A percentile compares a stretch with the other conserved stretches of the same genome.
phyloP scores from a whole-genome alignment of 2,329 filamentous ascomycete species.

The Colletotrichum zoysiae region DNA sequence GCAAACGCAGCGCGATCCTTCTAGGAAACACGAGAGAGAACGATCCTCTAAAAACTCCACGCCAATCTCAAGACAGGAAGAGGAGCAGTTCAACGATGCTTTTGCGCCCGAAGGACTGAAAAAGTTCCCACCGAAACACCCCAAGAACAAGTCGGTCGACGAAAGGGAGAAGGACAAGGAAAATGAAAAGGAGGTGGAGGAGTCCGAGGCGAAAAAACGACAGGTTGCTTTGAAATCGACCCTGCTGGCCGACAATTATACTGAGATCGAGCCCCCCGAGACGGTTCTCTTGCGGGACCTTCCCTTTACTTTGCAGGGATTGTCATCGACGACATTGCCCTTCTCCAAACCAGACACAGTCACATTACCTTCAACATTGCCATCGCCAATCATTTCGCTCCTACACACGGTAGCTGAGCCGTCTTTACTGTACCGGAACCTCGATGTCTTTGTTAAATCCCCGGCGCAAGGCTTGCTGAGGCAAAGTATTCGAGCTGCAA shows the following conservation, averaged over 20 bases:
- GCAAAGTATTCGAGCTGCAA: constrained; percentile 90
- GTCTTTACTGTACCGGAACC: constrained; percentile 86
- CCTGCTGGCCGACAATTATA: constrained; percentile 68
- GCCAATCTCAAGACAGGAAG: constrained; percentile 56
- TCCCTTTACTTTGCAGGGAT: constrained; percentile 91
- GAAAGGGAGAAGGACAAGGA: constrained; percentile 53
- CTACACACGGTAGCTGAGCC: constrained; percentile 93
- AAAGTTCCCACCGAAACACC: constrained; percentile 57
- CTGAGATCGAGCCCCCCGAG: constrained; percentile 72
- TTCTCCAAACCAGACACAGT: constrained; percentile 79
- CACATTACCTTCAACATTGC: constrained; percentile 82
- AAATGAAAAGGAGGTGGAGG: constrained; percentile 48
- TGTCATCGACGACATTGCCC: constrained; percentile 86
- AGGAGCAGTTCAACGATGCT: constrained; percentile 64
- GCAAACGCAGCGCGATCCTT: constrained; percentile 48
- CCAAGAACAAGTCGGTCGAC: constrained; percentile 49
- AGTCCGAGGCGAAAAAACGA: constrained; percentile 53
- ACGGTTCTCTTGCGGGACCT: constrained; percentile 80
- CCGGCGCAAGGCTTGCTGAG: constrained; percentile 86
- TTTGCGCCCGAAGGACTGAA: constrained; percentile 67
- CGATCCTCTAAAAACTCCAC: constrained; percentile 52
- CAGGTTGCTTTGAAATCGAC: constrained; percentile 70
- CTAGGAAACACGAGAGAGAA: constrained; percentile 54
- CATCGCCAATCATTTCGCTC: constrained; percentile 86
- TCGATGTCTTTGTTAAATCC: constrained; percentile 85